Evolutionary conservation across 1,284 basidiomycete genomes (phyloP).

Genomic region (Ustilago hordei): DNA sequence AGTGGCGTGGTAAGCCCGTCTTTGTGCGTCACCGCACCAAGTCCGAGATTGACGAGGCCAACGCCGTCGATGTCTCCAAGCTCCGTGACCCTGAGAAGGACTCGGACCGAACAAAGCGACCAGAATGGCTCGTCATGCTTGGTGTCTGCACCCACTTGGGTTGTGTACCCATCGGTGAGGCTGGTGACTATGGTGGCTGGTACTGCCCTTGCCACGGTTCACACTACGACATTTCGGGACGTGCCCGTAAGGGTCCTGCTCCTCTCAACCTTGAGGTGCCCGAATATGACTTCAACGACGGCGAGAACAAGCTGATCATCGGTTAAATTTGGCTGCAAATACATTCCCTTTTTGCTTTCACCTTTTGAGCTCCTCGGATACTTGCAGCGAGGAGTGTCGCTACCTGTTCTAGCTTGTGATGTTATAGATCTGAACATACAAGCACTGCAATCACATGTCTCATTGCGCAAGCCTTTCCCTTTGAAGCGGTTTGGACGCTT

Average conservation of each 20-base stretch:
- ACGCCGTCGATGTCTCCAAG: conserved; percentile 82
- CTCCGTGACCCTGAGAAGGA: conserved; percentile 94
- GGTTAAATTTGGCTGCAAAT: conserved; percentile 75
- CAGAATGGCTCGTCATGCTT: conserved; percentile 82
- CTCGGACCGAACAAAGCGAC: conserved; percentile 87
- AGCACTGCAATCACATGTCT: conserved; percentile 6
- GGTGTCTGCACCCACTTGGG: conserved; percentile 96
- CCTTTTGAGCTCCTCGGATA: not conserved
- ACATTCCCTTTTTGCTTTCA: conserved; percentile 2
- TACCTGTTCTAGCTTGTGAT: conserved; percentile 5
- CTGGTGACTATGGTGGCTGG: conserved; percentile 89
- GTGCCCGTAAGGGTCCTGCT: conserved; percentile 89
- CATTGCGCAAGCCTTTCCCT: not conserved
- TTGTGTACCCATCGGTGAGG: conserved; percentile 96
- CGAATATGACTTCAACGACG: conserved; percentile 70
- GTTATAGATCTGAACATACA: conserved; percentile 7
- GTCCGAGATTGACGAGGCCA: conserved; percentile 93
- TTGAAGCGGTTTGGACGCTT: not conserved
- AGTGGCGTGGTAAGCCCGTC: conserved; percentile 98
- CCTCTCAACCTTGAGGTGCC: conserved; percentile 86
- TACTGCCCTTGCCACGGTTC: conserved; percentile 89
- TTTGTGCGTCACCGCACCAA: conserved; percentile 97
- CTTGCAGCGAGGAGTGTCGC: conserved; percentile 1
- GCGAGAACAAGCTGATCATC: conserved; percentile 79
- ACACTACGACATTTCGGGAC: conserved; percentile 94